These are phyloP conservation scores for Candida argentea DNA, from an alignment of 805 yeast species.

Conservation along the genomic window DNA sequence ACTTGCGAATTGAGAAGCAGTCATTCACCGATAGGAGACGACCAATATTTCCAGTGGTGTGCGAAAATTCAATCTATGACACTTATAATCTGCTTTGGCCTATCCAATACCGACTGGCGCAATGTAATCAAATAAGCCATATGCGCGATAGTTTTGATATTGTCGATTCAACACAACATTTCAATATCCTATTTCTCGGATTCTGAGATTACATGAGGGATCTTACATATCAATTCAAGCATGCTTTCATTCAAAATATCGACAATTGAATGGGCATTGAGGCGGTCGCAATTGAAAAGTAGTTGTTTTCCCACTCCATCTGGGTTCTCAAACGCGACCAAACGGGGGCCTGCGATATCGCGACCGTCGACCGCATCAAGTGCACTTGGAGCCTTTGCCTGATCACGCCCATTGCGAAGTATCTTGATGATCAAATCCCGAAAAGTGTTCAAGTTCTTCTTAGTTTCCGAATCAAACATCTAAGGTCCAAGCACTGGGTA, in stretches of 20 bases:
- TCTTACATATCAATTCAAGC: constrained; percentile 33
- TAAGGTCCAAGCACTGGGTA: constrained; percentile 33
- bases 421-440: constrained; percentile 10
- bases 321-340: constrained; percentile 7
- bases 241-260: constrained; percentile 28
- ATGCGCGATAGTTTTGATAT: constrained; percentile 22
- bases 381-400: constrained; percentile 3
- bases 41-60: too few relatives aligned
- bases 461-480: constrained; percentile 20
- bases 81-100: constrained; percentile 29
- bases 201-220: constrained; percentile 33
- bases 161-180: constrained; percentile 17
- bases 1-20: too few relatives aligned
- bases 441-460: constrained; percentile 16
- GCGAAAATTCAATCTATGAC: too few relatives aligned
- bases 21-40: too few relatives aligned
- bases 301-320: constrained; percentile 17
- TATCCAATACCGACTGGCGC: constrained; percentile 31
- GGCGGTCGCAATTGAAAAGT: constrained; percentile 13
- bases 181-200: constrained; percentile 4
- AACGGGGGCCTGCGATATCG: constrained; percentile 8
- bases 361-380: constrained; percentile 13
- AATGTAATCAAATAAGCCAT: constrained; percentile 32
- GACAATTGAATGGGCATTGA: constrained; percentile 18
- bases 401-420: constrained; percentile 8